Percentiles rank a stretch among this genome's conserved stretches.
Conservation (phyloP, 164 flowering plant species). For the Berberis vulgaris region DNA sequence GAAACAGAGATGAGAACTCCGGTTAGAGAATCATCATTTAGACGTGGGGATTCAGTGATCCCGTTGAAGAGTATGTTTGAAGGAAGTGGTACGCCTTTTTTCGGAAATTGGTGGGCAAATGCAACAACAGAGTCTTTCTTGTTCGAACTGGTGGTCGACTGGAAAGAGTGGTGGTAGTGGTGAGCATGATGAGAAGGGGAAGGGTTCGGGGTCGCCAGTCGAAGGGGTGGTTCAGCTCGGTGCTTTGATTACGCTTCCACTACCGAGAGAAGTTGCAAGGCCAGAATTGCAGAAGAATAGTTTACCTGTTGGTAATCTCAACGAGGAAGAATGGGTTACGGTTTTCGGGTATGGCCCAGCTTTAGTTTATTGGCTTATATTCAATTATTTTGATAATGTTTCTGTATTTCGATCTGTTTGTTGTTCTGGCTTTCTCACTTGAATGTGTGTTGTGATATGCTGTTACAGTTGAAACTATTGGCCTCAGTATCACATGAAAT, state of each 20-base stretch:
- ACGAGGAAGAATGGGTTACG: constrained; percentile 95
- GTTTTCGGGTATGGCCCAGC: constrained; percentile 65
- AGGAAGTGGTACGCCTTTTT: constrained; percentile 40
- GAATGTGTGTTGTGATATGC: too few relatives aligned
- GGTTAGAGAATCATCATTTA: constrained; percentile 17
- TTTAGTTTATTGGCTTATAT: background rate
- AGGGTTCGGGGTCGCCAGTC: constrained; percentile 75
- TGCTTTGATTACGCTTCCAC: constrained; percentile 76
- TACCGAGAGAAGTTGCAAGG: constrained; percentile 89
- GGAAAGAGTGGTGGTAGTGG: constrained; percentile 27
- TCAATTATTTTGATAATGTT: too few relatives aligned
- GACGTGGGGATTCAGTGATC: constrained; percentile 29
- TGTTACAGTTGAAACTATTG: too few relatives aligned
- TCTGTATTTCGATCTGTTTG: too few relatives aligned
- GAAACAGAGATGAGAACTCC: constrained; percentile 51
- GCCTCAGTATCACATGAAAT: too few relatives aligned
- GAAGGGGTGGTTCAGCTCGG: constrained; percentile 83
- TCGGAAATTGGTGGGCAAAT: constrained; percentile 26
- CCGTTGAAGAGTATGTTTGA: constrained; percentile 52
- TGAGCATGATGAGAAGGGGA: constrained; percentile 61
- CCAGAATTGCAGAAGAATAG: constrained; percentile 71
- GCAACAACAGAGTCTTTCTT: constrained; percentile 39
- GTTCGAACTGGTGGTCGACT: constrained; percentile 82
- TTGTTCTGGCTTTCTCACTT: too few relatives aligned
- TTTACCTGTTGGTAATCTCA: constrained; percentile 46